Evolutionary conservation across 257 asterid genomes (phyloP), one percentile per base, ranked within the genome.

Genomic region (Fraxinus cuspidata): DNA sequence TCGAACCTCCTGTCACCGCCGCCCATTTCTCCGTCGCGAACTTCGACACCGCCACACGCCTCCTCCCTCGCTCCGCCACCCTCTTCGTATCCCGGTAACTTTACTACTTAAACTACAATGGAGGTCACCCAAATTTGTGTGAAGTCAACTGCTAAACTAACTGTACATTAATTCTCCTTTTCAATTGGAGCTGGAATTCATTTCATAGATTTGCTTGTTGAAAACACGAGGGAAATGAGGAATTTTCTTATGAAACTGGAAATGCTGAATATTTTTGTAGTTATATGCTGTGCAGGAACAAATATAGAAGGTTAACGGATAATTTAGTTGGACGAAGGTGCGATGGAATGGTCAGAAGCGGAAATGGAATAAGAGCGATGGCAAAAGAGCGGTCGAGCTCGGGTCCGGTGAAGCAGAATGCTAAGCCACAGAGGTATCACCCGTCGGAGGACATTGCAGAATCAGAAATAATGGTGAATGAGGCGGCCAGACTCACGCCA

Each of bases 401-500:
- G 13, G 87, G 84, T 80, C 92, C 91, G 5, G 84, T 89, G 80
- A 90, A 89, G 87, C 98, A 80, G 86, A 91, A 88, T 78, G 90
- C 92, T 9, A 95, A 95, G 92, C 94, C 98, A 23, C 95, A 90
- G 89, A 89, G 97, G 85, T 96, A 93, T 82, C 99, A 96, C 86
- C 99, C 98, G 10, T 96, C 70, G 73, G 99, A 96, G 90, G 99
- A 96, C 28, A 86, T 96, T 88, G 79, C 88, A 31, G 96, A 92
- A 21, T 80, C 95, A 27, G 92, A 85, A 70, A 73, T 86, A 72
- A 38, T 85, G 81, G 92, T 71, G 76, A 77, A 75, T 51, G 92
- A 84, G 44, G 94, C 89, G 70, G 89, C 94, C 70, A 82, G 74
- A 25, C 96, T 92, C 74, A 83, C 89, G 51, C 92, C 97, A 25